phyloP scores from a whole-genome alignment of 441 rosid genomes.

The Gossypium davidsonii region DNA sequence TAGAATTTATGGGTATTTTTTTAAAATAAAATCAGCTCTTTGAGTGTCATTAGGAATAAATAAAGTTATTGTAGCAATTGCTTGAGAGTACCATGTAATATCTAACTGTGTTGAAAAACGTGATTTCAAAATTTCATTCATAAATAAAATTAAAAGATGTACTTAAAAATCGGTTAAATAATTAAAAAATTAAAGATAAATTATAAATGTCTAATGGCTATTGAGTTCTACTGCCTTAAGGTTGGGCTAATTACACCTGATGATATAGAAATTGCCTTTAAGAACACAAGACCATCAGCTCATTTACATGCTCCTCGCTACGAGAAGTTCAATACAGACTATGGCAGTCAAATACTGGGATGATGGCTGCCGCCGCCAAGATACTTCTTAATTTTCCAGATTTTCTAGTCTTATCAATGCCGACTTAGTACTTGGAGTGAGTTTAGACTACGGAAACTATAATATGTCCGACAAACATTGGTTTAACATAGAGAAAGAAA shows the following conservation, averaged over 20 bases:
- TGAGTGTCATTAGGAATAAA: too few species aligned
- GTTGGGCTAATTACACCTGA: slow-evolving; percentile 57
- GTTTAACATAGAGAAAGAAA: background rate
- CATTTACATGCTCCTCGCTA: slow-evolving; percentile 77
- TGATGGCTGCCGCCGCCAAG: slow-evolving; percentile 15
- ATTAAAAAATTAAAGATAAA: too few species aligned
- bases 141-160: too few species aligned
- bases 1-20: too few species aligned
- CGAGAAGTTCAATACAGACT: slow-evolving; percentile 71
- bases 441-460: background rate
- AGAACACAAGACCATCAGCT: slow-evolving; percentile 83
- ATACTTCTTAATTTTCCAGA: background rate
- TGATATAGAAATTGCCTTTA: slow-evolving; percentile 63
- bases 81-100: too few species aligned
- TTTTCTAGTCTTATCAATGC: background rate
- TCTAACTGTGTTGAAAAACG: too few species aligned
- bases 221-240: slow-evolving; percentile 31
- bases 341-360: slow-evolving; percentile 80
- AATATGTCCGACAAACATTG: background rate
- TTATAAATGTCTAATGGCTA: too few species aligned
- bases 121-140: too few species aligned
- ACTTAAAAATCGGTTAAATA: too few species aligned
- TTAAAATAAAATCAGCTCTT: too few species aligned
- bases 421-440: background rate
- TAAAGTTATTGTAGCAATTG: too few species aligned